These are phyloP conservation scores for Coemansia sp. DNA, from an alignment of 192 early-diverging fungal species.

Conservation along the genomic window DNA sequence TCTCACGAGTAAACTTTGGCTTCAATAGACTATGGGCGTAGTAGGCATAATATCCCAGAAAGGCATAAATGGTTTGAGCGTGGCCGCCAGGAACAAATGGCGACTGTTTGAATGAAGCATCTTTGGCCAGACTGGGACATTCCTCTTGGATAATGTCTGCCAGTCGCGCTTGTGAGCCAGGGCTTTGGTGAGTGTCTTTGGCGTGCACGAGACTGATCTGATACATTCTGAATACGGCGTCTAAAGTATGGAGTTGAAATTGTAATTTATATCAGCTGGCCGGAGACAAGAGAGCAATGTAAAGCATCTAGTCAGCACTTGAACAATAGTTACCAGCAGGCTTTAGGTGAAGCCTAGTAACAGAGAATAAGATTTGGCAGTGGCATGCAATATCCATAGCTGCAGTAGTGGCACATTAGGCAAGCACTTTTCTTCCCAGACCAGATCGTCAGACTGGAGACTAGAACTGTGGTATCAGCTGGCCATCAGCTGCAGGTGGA, in stretches of 20 bases:
- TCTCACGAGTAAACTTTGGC: constrained; percentile 51
- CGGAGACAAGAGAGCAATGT: background rate
- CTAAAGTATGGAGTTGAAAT: background rate
- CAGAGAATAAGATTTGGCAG: constrained; percentile 1
- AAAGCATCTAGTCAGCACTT: background rate
- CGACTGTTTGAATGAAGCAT: constrained; percentile 62
- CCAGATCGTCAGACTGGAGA: background rate
- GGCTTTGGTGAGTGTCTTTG: constrained; percentile 8
- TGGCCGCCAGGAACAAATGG: constrained; percentile 73
- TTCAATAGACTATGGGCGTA: constrained; percentile 41
- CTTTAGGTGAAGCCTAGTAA: constrained; percentile 6
- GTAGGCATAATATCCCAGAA: constrained; percentile 51
- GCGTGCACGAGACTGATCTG: constrained; percentile 38
- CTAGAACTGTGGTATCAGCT: background rate
- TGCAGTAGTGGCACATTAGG: background rate
- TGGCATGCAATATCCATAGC: constrained; percentile 1
- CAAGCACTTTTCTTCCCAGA: background rate
- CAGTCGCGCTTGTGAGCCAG: constrained; percentile 14
- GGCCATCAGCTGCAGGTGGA: background rate
- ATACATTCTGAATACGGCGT: constrained; percentile 15
- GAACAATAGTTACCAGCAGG: background rate
- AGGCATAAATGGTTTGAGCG: constrained; percentile 64
- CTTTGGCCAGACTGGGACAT: constrained; percentile 58
- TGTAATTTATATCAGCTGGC: background rate
- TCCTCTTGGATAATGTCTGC: constrained; percentile 29